Base-by-base conservation (phyloP, 495 filamentous ascomycete species). In the Parachaetomium inaequale region DNA sequence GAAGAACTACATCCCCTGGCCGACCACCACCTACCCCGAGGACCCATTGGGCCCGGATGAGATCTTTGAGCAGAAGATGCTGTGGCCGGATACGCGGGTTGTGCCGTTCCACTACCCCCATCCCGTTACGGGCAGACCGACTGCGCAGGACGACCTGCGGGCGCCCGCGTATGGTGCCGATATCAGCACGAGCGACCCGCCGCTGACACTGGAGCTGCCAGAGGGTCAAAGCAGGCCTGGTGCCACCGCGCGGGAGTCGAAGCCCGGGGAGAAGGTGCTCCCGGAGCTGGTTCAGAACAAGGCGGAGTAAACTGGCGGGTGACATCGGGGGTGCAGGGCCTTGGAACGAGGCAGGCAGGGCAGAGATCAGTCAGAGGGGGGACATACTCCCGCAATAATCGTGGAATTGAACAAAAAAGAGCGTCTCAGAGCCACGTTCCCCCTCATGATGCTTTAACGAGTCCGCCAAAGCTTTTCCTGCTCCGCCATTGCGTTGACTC, bases 41-140 rank as follows among this genome's bases (percentile, higher is more conserved):
- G 79, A 81, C 53, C 76, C 78, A 25, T 40, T 72, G 26, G 81
- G 81, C 2, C 81, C 81, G 15, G 79, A 83, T 64, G 81, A 83
- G 76, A 73, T 82, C 38, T 65, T 81, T 17, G 78, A 82, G 65
- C 75, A 82, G 70, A 76, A 75, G 63, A 78, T 79, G 74, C 66
- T 84, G 52, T 84, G 81, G 81, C 81, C 81, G 0, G 81, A 84
- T 61, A 80, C 78, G 7, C 72, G 81, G 58, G 81, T 82, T 14
- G 75, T 84, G 46, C 80, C 81, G 3, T 83, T 83, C 69, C 81
- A 84, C 62, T 84, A 84, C 63, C 72, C 77, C 7, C 81, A 84
- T 63, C 81, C 81, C 1, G 75, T 84, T 3, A 84, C 81, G 23
- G 80, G 80, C 1, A 70, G 74, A 64, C 58, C 52, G 59, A 73